A percentile compares a stretch with the other conserved stretches of the same genome.
Conservation (phyloP, 2,329 filamentous ascomycete genomes). For the Talaromyces funiculosus region DNA sequence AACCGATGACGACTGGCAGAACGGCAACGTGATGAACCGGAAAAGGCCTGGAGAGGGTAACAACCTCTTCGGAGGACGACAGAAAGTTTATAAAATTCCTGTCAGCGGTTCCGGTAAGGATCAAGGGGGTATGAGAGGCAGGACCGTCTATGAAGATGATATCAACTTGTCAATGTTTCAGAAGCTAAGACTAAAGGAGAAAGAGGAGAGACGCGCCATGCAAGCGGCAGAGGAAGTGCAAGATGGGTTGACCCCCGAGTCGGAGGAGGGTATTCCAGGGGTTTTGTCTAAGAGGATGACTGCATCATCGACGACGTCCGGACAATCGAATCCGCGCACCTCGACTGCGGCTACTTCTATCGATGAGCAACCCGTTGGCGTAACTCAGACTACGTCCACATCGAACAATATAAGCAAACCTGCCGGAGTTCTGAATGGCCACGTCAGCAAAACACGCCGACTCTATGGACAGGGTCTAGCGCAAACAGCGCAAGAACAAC, state of each 20-base stretch:
- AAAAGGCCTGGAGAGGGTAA: conserved; percentile 83
- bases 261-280: conserved; percentile 47
- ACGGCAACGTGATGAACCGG: conserved; percentile 74
- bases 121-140: conserved; percentile 51
- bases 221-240: conserved; percentile 34
- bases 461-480: conserved; percentile 79
- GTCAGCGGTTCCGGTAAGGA: conserved; percentile 37
- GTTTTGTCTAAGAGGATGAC: conserved; percentile 77
- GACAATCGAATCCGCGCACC: conserved; percentile 61
- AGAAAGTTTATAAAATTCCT: conserved; percentile 89
- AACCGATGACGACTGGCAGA: conserved; percentile 58
- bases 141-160: conserved; percentile 79
- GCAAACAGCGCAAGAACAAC: conserved; percentile 74
- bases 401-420: conserved; percentile 20
- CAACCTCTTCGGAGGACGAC: conserved; percentile 85
- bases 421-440: conserved; percentile 51
- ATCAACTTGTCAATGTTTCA: conserved; percentile 79
- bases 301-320: conserved; percentile 74
- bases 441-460: conserved; percentile 63
- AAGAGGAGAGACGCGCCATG: conserved; percentile 39
- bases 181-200: conserved; percentile 55
- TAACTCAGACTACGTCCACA: conserved; percentile 18
- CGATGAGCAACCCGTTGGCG: conserved; percentile 59
- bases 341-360: conserved; percentile 88
- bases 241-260: conserved; percentile 36